Conservation (phyloP, 306 rosid species). For the Prunus padus region DNA sequence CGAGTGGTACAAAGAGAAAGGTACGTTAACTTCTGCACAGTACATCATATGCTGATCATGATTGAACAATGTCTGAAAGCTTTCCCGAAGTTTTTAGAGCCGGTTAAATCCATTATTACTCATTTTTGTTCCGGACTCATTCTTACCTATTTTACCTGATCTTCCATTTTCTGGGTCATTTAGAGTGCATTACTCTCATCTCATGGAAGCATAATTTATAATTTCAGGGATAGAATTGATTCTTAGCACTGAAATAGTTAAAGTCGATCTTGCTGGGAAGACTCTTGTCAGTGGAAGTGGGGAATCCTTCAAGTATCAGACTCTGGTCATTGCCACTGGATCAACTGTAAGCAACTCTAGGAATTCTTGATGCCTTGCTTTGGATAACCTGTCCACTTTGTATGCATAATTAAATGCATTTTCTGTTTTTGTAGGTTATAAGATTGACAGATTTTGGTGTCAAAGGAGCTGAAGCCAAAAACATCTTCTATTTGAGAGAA, state of each 20-base stretch:
- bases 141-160: neutral
- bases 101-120: neutral
- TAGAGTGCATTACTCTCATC: neutral
- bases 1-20: constrained; percentile 87
- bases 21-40: constrained; percentile 34
- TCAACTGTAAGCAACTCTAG: constrained; percentile 60
- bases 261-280: constrained; percentile 72
- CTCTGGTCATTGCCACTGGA: constrained; percentile 83
- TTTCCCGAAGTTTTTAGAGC: constrained; percentile 4
- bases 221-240: constrained; percentile 80
- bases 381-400: constrained; percentile 11
- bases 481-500: constrained; percentile 90
- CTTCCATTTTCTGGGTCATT: neutral
- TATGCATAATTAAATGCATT: constrained; percentile 3
- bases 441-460: constrained; percentile 85
- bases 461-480: constrained; percentile 95
- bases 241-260: constrained; percentile 82
- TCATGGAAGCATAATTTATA: constrained; percentile 21
- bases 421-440: constrained; percentile 59
- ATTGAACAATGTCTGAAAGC: neutral
- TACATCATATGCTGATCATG: neutral
- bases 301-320: constrained; percentile 66
- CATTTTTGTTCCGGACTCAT: neutral
- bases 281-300: constrained; percentile 65
- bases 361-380: neutral